These are phyloP conservation scores for Sclerospora graminicola DNA, from an alignment of 352 stramenopile genomes.

Conservation along the genomic window DNA sequence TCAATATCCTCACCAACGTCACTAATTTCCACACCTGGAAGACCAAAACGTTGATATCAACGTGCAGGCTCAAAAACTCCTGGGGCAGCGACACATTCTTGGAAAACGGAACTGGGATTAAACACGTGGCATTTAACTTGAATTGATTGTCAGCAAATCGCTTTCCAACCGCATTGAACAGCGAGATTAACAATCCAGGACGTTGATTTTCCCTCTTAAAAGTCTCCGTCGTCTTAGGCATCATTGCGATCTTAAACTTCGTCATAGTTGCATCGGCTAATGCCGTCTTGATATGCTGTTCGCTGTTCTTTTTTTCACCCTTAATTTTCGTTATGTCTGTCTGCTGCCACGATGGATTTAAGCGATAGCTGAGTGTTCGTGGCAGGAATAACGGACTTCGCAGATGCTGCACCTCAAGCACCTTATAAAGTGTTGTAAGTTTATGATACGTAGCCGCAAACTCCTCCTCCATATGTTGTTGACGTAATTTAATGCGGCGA, in stretches of 20 bases:
- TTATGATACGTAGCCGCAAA: slow-evolving; percentile 71
- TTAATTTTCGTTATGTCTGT: slow-evolving; percentile 7
- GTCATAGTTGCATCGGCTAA: slow-evolving; percentile 24
- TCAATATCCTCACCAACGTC: slow-evolving; percentile 32
- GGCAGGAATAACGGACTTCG: slow-evolving; percentile 64
- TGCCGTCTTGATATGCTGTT: slow-evolving; percentile 2
- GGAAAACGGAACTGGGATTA: slow-evolving; percentile 52
- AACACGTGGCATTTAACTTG: slow-evolving; percentile 37
- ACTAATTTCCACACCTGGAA: slow-evolving; percentile 61
- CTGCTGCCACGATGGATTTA: slow-evolving; percentile 23
- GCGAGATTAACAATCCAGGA: slow-evolving; percentile 40
- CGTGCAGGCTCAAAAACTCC: slow-evolving; percentile 27
- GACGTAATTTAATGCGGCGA: slow-evolving; percentile 36
- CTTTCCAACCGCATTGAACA: slow-evolving; percentile 34
- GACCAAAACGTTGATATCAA: slow-evolving; percentile 38
- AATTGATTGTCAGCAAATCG: slow-evolving; percentile 56
- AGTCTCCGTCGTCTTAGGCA: slow-evolving; percentile 41
- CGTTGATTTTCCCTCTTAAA: slow-evolving; percentile 50
- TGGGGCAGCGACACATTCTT: slow-evolving; percentile 45
- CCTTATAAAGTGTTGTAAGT: slow-evolving; percentile 75
- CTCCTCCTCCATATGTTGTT: slow-evolving; percentile 73
- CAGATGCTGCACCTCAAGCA: slow-evolving; percentile 66
- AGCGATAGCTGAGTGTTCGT: slow-evolving; percentile 67
- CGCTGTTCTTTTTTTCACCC: background rate
- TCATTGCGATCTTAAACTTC: slow-evolving; percentile 65